Evolutionary conservation across 495 filamentous ascomycete genomes (phyloP).

Genomic region (Penicillium steckii): DNA sequence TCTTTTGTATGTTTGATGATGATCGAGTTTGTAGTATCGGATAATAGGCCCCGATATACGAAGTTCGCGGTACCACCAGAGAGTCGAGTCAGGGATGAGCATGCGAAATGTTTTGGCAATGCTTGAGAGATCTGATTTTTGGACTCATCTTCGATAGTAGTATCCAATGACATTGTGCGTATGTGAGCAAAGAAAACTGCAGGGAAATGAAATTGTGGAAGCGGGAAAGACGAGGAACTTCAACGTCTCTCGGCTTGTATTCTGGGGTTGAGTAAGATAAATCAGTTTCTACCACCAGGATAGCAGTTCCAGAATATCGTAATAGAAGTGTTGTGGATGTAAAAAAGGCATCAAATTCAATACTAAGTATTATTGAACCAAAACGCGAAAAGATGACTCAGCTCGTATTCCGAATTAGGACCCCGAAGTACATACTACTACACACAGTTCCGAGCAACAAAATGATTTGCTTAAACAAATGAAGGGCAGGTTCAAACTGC

Average conservation of each 20-base stretch:
- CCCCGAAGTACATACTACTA: neutral
- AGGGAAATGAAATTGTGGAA: too few species aligned
- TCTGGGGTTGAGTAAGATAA: too few species aligned
- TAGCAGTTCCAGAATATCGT: too few species aligned
- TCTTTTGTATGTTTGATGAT: conserved; percentile 57
- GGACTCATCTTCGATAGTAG: conserved; percentile 4
- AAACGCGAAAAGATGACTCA: too few species aligned
- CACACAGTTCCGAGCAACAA: neutral
- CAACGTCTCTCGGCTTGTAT: too few species aligned
- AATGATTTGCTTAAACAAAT: too few species aligned
- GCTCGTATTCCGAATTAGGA: neutral
- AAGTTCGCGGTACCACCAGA: conserved; percentile 61
- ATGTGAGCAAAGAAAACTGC: neutral
- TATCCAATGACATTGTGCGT: conserved; percentile 23
- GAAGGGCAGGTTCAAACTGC: too few species aligned
- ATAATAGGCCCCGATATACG: conserved; percentile 53
- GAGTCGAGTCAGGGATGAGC: conserved; percentile 44
- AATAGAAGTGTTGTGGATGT: too few species aligned
- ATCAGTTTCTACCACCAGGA: too few species aligned
- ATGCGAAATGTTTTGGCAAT: conserved; percentile 46
- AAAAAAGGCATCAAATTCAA: too few species aligned
- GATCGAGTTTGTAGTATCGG: conserved; percentile 35
- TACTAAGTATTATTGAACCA: too few species aligned
- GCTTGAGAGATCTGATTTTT: conserved; percentile 20
- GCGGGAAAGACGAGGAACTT: too few species aligned